Conservation (phyloP, 78 protist species). For the Cavenderia fasciculata region DNA sequence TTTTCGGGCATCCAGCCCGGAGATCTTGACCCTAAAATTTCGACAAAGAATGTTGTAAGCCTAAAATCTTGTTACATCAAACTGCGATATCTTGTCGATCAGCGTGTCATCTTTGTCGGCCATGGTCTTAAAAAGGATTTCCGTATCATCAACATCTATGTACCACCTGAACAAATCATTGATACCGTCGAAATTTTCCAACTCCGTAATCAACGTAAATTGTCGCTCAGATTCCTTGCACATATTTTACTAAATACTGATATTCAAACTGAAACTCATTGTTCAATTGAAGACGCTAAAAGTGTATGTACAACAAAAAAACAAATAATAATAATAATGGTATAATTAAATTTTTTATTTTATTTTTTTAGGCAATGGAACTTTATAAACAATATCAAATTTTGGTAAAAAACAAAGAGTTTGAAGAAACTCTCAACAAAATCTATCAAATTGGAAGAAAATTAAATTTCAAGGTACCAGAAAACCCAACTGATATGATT, state of each 20-base stretch:
- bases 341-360: background rate
- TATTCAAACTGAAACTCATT: constrained; percentile 91
- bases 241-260: constrained; percentile 74
- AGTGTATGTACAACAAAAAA: constrained; percentile 44
- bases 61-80: constrained; percentile 88
- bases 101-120: constrained; percentile 88
- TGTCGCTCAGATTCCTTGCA: constrained; percentile 87
- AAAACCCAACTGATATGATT: too few relatives aligned
- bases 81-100: constrained; percentile 85
- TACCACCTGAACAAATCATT: constrained; percentile 89
- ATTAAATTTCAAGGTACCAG: constrained; percentile 56
- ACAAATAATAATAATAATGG: background rate
- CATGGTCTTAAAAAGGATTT: constrained; percentile 93
- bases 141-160: constrained; percentile 86
- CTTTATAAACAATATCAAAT: constrained; percentile 80
- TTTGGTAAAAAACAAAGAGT: constrained; percentile 55
- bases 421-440: constrained; percentile 80
- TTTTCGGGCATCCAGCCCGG: constrained; percentile 92
- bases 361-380: constrained; percentile 71
- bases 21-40: constrained; percentile 87
- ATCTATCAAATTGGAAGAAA: constrained; percentile 85
- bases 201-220: constrained; percentile 82
- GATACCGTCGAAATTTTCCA: constrained; percentile 93
- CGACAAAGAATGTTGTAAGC: constrained; percentile 73
- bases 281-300: constrained; percentile 89